These are phyloP conservation scores for Ramaria sp. DNA, from an alignment of 768 basidiomycete species.

Conservation along the genomic window DNA sequence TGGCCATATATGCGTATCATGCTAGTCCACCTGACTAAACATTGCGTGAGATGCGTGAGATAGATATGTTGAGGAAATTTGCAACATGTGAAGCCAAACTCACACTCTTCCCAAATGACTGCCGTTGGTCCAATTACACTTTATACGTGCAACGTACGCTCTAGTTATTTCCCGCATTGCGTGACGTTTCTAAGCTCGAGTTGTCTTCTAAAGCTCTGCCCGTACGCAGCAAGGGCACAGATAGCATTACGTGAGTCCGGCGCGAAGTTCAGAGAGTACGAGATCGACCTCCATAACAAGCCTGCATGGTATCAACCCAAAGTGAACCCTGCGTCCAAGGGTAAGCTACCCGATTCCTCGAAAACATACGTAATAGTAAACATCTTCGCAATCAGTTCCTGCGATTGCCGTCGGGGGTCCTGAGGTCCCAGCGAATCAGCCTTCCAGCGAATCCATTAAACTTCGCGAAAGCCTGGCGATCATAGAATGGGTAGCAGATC, in stretches of 20 bases:
- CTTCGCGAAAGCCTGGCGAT: conserved; percentile 56
- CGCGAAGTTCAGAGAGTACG: conserved; percentile 36
- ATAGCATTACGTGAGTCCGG: conserved; percentile 52
- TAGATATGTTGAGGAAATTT: no score
- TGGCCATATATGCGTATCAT: no score
- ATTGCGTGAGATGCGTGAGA: no score
- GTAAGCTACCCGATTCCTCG: conserved; percentile 21
- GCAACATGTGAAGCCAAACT: no score
- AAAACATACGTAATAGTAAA: not conserved
- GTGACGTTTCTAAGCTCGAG: not conserved
- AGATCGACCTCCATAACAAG: conserved; percentile 55
- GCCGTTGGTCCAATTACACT: conserved; percentile 23
- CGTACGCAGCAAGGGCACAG: conserved; percentile 46
- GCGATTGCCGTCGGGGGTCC: conserved; percentile 56
- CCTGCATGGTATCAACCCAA: conserved; percentile 58
- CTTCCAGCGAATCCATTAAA: conserved; percentile 50
- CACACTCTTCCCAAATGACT: no score
- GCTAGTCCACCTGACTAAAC: no score
- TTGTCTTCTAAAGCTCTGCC: conserved; percentile 36
- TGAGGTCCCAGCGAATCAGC: conserved; percentile 38
- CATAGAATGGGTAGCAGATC: conserved; percentile 56
- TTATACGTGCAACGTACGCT: conserved; percentile 37
- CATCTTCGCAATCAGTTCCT: conserved; percentile 32
- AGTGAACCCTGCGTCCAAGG: conserved; percentile 57
- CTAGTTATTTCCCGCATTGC: not conserved